A percentile compares a stretch with the other conserved stretches of the same genome.
Evolutionary conservation across 2,329 filamentous ascomycete genomes (phyloP).

Genomic region (Macrophomina tecta): DNA sequence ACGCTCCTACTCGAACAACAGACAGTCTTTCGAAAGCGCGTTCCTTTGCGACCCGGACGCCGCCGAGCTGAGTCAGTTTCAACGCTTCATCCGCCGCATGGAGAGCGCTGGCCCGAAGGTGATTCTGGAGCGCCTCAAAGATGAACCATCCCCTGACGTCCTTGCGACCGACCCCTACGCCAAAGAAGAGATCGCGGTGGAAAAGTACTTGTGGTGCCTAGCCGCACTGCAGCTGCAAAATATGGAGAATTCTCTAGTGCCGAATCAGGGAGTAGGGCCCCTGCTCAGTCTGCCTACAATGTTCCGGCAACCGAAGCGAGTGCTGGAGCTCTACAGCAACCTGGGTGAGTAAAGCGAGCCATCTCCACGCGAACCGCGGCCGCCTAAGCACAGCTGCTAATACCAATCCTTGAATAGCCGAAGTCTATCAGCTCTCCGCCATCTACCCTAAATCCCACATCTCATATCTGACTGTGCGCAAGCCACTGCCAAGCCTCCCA

Average conservation of each 20-base stretch:
- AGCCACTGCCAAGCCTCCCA: slow-evolving; percentile 40
- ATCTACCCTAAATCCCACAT: slow-evolving; percentile 47
- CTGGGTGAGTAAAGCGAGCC: slow-evolving; percentile 32
- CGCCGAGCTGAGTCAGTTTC: slow-evolving; percentile 48
- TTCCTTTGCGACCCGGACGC: slow-evolving; percentile 22
- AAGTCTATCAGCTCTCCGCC: slow-evolving; percentile 54
- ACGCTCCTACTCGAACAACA: slow-evolving; percentile 30
- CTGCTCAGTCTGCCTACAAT: slow-evolving; percentile 32
- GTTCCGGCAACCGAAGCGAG: slow-evolving; percentile 31
- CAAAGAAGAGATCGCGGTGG: slow-evolving; percentile 58
- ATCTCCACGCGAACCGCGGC: slow-evolving; percentile 32
- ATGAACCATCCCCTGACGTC: slow-evolving; percentile 44
- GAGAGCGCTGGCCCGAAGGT: slow-evolving; percentile 58
- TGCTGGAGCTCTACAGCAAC: slow-evolving; percentile 47
- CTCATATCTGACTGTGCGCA: slow-evolving; percentile 43
- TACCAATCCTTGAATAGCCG: slow-evolving; percentile 38
- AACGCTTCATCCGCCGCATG: slow-evolving; percentile 63
- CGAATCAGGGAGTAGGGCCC: slow-evolving; percentile 32
- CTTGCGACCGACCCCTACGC: slow-evolving; percentile 45
- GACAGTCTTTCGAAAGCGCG: slow-evolving; percentile 11
- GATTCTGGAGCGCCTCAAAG: slow-evolving; percentile 62
- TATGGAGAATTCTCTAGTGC: slow-evolving; percentile 35
- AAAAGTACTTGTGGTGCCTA: slow-evolving; percentile 68
- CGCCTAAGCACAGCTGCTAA: slow-evolving; percentile 34
- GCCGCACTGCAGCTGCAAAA: slow-evolving; percentile 57